phyloP scores from a whole-genome alignment of 345 rosid genomes.

The Heritiera fomes region DNA sequence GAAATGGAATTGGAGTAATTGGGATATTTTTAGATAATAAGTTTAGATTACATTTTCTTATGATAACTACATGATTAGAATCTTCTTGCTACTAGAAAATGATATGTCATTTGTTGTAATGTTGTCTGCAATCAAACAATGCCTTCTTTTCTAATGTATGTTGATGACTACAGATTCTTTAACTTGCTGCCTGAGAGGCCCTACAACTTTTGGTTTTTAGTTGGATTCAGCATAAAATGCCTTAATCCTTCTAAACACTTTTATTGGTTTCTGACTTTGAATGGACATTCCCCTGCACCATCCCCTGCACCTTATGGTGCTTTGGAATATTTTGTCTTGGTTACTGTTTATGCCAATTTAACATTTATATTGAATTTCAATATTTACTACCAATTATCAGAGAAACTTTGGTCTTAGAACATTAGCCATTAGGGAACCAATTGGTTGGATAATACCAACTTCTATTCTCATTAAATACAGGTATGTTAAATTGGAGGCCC shows the following conservation, averaged over 20 bases:
- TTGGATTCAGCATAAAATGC: background rate
- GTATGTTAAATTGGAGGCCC: background rate
- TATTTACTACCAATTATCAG: background rate
- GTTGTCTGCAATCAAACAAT: background rate
- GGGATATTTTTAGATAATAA: background rate
- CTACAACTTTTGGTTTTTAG: background rate
- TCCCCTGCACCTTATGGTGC: background rate
- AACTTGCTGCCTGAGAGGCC: background rate
- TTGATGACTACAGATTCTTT: background rate
- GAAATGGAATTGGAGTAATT: background rate
- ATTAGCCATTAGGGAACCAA: background rate
- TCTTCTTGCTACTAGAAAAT: background rate
- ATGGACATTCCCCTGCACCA: background rate
- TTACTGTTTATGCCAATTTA: background rate
- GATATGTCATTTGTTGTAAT: background rate
- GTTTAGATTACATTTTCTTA: background rate
- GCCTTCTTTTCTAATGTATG: slow-evolving; percentile 3
- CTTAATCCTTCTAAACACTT: background rate
- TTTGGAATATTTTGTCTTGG: background rate
- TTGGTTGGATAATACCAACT: background rate
- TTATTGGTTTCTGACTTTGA: background rate
- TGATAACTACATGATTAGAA: background rate
- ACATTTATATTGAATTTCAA: background rate
- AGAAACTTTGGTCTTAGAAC: slow-evolving; percentile 7
- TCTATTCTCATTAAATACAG: background rate